Evolutionary conservation across 2,329 filamentous ascomycete genomes (phyloP).

Genomic region (Furcasterigmium furcatum): DNA sequence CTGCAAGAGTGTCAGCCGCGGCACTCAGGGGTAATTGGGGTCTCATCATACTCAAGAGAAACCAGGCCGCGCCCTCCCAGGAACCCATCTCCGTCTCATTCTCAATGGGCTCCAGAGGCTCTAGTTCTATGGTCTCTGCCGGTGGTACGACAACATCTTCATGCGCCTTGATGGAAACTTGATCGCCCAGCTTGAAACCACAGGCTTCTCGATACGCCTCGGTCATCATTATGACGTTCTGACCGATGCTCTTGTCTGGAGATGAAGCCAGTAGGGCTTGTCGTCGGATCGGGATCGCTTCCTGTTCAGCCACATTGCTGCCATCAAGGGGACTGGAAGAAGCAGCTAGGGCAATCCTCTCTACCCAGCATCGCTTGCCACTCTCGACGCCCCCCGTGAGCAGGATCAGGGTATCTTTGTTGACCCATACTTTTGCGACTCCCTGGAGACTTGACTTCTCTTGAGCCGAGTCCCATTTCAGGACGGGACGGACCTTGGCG

Average conservation of each 20-base stretch:
- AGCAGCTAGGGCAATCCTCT: slow-evolving; percentile 14
- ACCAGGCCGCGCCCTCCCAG: not conserved
- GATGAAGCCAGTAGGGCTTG: slow-evolving; percentile 49
- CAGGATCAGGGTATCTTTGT: slow-evolving; percentile 41
- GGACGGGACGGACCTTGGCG: slow-evolving; percentile 37
- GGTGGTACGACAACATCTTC: slow-evolving; percentile 47
- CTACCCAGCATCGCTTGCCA: slow-evolving; percentile 38
- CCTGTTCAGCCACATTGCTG: slow-evolving; percentile 7
- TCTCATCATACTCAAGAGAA: not conserved
- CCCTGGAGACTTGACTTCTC: slow-evolving; percentile 39
- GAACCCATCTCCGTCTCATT: not conserved
- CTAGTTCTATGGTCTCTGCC: slow-evolving; percentile 46
- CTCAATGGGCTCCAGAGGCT: not conserved
- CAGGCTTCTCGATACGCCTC: slow-evolving; percentile 71
- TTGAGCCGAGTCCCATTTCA: slow-evolving; percentile 29
- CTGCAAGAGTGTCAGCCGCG: slow-evolving; percentile 27
- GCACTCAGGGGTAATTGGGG: not conserved
- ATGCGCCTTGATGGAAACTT: slow-evolving; percentile 56
- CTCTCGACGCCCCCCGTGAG: slow-evolving; percentile 39
- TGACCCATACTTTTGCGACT: slow-evolving; percentile 44
- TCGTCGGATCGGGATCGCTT: slow-evolving; percentile 19
- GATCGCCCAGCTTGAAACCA: slow-evolving; percentile 69
- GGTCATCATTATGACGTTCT: slow-evolving; percentile 68
- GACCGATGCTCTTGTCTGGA: slow-evolving; percentile 59
- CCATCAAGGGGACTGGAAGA: slow-evolving; percentile 1